Percentiles rank a stretch among this genome's conserved stretches.
Evolutionary conservation across 345 rosid species (phyloP).

Genomic region (Punica granatum): DNA sequence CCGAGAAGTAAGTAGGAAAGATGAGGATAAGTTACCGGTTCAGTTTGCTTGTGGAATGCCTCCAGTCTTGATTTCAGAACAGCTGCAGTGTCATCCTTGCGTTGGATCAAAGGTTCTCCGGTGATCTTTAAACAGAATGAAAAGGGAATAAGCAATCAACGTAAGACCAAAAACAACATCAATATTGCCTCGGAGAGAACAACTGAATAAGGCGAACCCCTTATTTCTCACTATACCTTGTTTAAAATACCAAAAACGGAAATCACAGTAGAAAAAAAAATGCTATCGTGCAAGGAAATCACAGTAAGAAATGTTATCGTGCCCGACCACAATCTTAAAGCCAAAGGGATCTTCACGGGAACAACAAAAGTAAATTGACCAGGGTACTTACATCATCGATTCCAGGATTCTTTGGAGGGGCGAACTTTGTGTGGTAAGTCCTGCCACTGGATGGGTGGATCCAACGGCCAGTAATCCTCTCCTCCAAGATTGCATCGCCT

Average conservation of each 20-base stretch:
- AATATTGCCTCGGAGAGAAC: too few species aligned
- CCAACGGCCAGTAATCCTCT: slow-evolving; percentile 96
- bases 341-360: too few species aligned
- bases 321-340: too few species aligned
- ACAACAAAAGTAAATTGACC: slow-evolving; percentile 1
- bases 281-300: too few species aligned
- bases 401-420: slow-evolving; percentile 80
- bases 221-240: too few species aligned
- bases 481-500: slow-evolving; percentile 84
- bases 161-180: too few species aligned
- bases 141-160: not conserved
- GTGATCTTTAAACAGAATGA: slow-evolving; percentile 45
- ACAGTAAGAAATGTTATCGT: too few species aligned
- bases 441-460: slow-evolving; percentile 96
- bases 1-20: not conserved
- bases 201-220: too few species aligned
- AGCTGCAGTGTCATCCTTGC: slow-evolving; percentile 84
- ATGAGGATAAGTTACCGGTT: slow-evolving; percentile 45
- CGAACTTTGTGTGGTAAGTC: slow-evolving; percentile 75
- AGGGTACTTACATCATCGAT: slow-evolving; percentile 69
- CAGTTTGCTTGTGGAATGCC: slow-evolving; percentile 84
- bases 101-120: slow-evolving; percentile 85
- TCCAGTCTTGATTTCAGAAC: slow-evolving; percentile 88
- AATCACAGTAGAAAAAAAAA: too few species aligned
- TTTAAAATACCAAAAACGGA: too few species aligned